These are phyloP conservation scores for Solanum hybrid DNA, from an alignment of 305 asterid species.

Conservation along the genomic window DNA sequence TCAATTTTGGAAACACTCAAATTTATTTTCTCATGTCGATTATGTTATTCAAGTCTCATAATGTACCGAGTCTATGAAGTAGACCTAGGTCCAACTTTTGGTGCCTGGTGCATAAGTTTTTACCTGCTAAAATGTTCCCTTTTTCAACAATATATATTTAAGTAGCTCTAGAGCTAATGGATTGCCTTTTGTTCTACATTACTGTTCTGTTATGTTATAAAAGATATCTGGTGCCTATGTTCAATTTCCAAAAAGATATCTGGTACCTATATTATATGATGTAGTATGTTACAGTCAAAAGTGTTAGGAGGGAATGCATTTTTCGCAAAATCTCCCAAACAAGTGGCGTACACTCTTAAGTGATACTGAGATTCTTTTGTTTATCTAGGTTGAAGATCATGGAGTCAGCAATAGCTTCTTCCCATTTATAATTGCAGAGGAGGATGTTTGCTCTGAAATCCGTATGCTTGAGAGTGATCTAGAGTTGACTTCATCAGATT, in stretches of 20 bases:
- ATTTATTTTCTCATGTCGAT: not conserved
- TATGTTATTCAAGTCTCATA: not conserved
- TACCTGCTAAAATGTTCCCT: not conserved
- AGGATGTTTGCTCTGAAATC: constrained; percentile 61
- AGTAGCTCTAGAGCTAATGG: not conserved
- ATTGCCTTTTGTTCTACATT: not conserved
- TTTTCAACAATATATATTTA: not conserved
- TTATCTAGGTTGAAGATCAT: constrained; percentile 54
- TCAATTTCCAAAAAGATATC: not conserved
- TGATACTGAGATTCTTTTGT: constrained; percentile 3
- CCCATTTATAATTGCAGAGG: constrained; percentile 73
- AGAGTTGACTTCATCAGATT: constrained; percentile 30
- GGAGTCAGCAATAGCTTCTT: constrained; percentile 60
- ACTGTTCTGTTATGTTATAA: not conserved
- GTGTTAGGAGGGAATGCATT: not conserved
- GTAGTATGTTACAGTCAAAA: not conserved
- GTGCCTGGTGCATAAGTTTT: not conserved
- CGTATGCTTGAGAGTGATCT: constrained; percentile 60
- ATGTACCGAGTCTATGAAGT: not conserved
- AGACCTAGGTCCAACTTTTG: not conserved
- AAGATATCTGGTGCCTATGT: not conserved
- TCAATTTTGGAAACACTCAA: not conserved
- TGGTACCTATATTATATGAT: not conserved
- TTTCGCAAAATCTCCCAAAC: not conserved
- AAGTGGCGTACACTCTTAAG: not conserved